Base-by-base conservation (phyloP, 2,329 filamentous ascomycete genomes). In the Aureobasidium pullulans region DNA sequence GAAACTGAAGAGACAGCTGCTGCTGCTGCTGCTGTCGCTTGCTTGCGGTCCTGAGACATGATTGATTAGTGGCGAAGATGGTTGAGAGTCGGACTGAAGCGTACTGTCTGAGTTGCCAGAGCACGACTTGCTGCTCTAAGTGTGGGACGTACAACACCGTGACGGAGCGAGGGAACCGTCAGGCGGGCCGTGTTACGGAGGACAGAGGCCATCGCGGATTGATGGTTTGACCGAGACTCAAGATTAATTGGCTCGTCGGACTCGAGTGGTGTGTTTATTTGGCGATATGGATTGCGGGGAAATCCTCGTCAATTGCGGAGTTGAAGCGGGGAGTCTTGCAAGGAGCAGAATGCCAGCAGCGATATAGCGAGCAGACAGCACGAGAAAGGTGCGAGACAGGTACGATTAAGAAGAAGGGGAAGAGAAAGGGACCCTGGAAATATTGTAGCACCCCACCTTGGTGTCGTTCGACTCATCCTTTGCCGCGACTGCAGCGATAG, bases 141-240 rank as follows among this genome's bases (percentile, higher is more conserved):
- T 56, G 57, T 62, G 60, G 60, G 60, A 46, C 63, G 63, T 28
- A 60, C 58, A 34, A 52, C 58, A 13, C n/a, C 10, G 43, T 61
- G 58, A 36, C 62, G 61, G 31, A 71, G 60, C 15, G 66, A 62
- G 47, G 68, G 65, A 29, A 15, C 39, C 61, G 67, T 65, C 64
- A 71, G 54, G 40, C 70, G 69, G 31, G 66, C 66, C 61, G 69
- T 65, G 36, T 61, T 65, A 44, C 66, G 67, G 59, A 70, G 61
- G 60, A 70, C 60, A 43, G 67, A 70, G 31, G 70, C 68, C 70
- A 72, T 72, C 48, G 23, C 61, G 48, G 3, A 15, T 9, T 19
- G 42, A 2, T n/a, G 32, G 2, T 11, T 4, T 13, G 15, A 39
- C 16, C n/a, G 9, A 49, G 15, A 32, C 54, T 39, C 10, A 16